Conservation (phyloP, 2,329 filamentous ascomycete genomes). For the Stachybotrys elegans region DNA sequence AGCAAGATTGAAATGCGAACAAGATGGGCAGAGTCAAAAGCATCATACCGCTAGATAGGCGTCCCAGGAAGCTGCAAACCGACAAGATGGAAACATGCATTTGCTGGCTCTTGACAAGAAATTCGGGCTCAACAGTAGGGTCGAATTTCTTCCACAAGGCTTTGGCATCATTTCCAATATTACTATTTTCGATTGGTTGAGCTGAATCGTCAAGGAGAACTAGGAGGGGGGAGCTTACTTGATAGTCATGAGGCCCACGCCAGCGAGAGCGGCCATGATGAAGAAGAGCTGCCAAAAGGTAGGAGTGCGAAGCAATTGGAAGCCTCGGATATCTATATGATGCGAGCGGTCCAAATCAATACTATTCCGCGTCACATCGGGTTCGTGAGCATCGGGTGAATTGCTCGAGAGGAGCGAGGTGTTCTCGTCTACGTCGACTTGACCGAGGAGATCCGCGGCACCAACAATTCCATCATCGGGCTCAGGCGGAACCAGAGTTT, state of each 20-base stretch:
- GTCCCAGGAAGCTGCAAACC: constrained; percentile 76
- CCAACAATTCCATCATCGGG: background rate
- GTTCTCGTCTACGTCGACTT: constrained; percentile 61
- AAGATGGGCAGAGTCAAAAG: background rate
- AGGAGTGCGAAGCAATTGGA: constrained; percentile 62
- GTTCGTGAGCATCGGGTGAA: constrained; percentile 44
- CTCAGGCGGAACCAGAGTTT: constrained; percentile 1
- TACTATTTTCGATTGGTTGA: constrained; percentile 54
- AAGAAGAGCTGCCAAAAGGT: constrained; percentile 91
- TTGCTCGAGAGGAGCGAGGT: constrained; percentile 72
- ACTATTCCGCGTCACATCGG: constrained; percentile 51
- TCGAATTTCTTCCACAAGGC: constrained; percentile 88
- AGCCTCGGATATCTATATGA: constrained; percentile 85
- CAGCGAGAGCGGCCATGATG: constrained; percentile 85
- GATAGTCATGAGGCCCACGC: constrained; percentile 96
- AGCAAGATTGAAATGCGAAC: constrained; percentile 10
- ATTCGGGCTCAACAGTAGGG: constrained; percentile 62
- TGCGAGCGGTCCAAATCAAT: constrained; percentile 70
- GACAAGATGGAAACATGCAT: constrained; percentile 95
- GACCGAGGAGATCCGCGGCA: constrained; percentile 12
- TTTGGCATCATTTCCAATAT: constrained; percentile 86
- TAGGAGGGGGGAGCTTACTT: constrained; percentile 59
- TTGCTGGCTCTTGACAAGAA: constrained; percentile 76
- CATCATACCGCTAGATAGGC: constrained; percentile 65
- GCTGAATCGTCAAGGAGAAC: background rate